These are phyloP conservation scores for Pseudocercospora crystallina DNA, from an alignment of 2,329 filamentous ascomycete genomes.

Conservation along the genomic window DNA sequence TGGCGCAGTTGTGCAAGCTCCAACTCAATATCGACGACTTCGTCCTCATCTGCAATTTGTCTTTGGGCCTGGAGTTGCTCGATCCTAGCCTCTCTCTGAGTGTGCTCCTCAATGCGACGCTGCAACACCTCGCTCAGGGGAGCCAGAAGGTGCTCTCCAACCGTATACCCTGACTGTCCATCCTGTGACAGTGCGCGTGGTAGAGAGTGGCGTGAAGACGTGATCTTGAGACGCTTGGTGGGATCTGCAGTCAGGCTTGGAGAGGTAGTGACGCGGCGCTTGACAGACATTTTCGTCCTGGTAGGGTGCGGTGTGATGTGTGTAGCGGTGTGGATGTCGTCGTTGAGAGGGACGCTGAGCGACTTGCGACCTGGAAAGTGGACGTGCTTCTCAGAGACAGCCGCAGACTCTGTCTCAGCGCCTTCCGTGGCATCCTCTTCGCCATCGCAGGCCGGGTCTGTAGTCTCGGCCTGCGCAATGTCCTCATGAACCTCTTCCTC, in stretches of 20 bases:
- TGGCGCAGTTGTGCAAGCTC: constrained; percentile 16
- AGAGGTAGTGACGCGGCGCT: constrained; percentile 35
- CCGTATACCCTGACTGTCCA: constrained; percentile 17
- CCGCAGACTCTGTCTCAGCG: constrained; percentile 19
- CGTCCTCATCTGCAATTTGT: constrained; percentile 2
- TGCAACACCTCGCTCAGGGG: constrained; percentile 34
- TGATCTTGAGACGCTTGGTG: constrained; percentile 24
- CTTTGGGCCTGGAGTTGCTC: constrained; percentile 9
- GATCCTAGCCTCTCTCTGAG: constrained; percentile 32
- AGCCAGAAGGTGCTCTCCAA: constrained; percentile 32
- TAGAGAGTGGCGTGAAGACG: constrained; percentile 34
- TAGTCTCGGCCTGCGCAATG: neutral
- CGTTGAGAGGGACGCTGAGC: constrained; percentile 13
- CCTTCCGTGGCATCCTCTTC: constrained; percentile 14
- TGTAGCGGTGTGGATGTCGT: constrained; percentile 28
- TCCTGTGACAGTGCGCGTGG: constrained; percentile 29
- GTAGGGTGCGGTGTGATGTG: constrained; percentile 35
- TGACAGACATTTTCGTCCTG: constrained; percentile 30
- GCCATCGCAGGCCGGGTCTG: constrained; percentile 9
- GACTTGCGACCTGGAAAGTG: constrained; percentile 27
- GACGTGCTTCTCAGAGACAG: constrained; percentile 27
- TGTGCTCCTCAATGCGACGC: constrained; percentile 38
- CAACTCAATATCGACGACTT: constrained; percentile 26
- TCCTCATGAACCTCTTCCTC: constrained; percentile 22
- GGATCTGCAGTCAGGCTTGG: constrained; percentile 17